Conservation (phyloP, 192 early-diverging fungal genomes). For the Thoreauomyces humboldtii region DNA sequence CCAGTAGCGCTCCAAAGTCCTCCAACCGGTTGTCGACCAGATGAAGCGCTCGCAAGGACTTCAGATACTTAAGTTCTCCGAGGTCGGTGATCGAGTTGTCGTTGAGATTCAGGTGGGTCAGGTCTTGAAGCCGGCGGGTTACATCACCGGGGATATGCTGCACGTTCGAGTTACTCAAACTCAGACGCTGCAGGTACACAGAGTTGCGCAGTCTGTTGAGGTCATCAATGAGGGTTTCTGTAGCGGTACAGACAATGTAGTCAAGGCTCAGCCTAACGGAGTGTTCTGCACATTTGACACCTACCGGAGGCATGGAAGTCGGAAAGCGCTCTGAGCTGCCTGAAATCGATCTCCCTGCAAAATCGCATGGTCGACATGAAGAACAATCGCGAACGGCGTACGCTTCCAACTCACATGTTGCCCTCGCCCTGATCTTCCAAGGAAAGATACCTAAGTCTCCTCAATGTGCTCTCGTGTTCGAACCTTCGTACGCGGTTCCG, state of each 20-base stretch:
- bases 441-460: conserved; percentile 8
- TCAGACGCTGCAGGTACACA: neutral
- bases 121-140: neutral
- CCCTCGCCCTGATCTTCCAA: conserved; percentile 10
- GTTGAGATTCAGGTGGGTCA: conserved; percentile 19
- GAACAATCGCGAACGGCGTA: too few relatives aligned
- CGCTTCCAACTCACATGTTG: conserved; percentile 7
- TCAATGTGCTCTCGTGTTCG: conserved; percentile 6
- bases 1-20: conserved; percentile 10
- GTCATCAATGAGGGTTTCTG: too few relatives aligned
- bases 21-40: conserved; percentile 9
- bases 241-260: too few relatives aligned
- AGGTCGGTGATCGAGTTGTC: conserved; percentile 20
- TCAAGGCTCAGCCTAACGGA: too few relatives aligned
- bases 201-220: too few relatives aligned
- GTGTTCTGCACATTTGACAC: too few relatives aligned
- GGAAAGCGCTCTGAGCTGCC: too few relatives aligned
- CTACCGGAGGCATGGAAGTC: too few relatives aligned
- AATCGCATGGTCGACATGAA: too few relatives aligned
- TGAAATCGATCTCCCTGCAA: too few relatives aligned
- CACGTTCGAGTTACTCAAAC: neutral
- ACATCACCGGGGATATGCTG: conserved; percentile 7
- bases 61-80: neutral
- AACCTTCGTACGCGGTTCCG: conserved; percentile 17
- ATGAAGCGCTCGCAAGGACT: conserved; percentile 11